Conservation (phyloP, 208 protist species). For the Acanthamoeba polyphaga region DNA sequence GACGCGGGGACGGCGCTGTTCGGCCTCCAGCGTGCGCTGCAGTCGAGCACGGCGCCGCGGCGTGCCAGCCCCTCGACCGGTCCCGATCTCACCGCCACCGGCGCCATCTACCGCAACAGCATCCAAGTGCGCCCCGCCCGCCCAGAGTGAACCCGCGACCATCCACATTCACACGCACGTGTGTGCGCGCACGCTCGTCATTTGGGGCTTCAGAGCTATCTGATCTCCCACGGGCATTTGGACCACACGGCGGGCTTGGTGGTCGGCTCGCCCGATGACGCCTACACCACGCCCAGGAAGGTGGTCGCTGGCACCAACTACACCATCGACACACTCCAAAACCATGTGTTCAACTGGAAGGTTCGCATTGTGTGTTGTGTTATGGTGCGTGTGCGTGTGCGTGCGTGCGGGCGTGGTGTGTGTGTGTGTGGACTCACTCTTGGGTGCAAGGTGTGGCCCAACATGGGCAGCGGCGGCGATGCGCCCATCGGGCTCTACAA, state of each 20-base stretch:
- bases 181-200: no score
- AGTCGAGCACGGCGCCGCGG: neutral
- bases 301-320: neutral
- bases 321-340: neutral
- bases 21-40: neutral
- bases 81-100: neutral
- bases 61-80: neutral
- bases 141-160: neutral
- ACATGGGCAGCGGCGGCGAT: neutral
- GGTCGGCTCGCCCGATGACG: constrained; percentile 1
- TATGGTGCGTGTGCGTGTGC: neutral
- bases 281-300: neutral
- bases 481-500: neutral
- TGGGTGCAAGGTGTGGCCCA: constrained; percentile 8
- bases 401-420: no score
- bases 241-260: constrained; percentile 1
- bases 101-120: neutral
- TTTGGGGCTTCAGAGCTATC: neutral
- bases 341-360: neutral
- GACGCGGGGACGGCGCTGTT: constrained; percentile 5
- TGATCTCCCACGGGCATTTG: constrained; percentile 20
- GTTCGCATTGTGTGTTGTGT: neutral
- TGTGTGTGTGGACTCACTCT: no score
- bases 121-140: neutral
- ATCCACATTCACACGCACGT: neutral